Evolutionary conservation across 768 basidiomycete species (phyloP).

Genomic region (Amanita muscaria): DNA sequence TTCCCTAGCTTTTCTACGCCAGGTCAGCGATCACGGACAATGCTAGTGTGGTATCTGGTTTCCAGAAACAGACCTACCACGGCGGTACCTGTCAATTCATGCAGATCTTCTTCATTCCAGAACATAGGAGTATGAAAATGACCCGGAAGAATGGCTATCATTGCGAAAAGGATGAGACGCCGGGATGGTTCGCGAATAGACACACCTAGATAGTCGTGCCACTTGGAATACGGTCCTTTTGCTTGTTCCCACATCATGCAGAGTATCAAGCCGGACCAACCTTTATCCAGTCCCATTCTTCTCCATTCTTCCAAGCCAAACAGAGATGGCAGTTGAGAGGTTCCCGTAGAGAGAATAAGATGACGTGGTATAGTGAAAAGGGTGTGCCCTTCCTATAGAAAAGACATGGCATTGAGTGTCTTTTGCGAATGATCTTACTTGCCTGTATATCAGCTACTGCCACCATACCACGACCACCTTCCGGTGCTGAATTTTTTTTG

Average conservation of each 20-base stretch:
- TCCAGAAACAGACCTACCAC: constrained; percentile 59
- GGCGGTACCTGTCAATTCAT: constrained; percentile 73
- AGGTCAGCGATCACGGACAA: constrained; percentile 2
- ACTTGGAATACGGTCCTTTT: constrained; percentile 49
- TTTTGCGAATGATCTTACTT: constrained; percentile 12
- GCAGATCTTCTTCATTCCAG: constrained; percentile 69
- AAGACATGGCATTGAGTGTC: too few relatives aligned
- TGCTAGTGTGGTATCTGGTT: too few relatives aligned
- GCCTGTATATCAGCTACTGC: constrained; percentile 72
- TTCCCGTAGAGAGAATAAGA: constrained; percentile 71
- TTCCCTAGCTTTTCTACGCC: constrained; percentile 77
- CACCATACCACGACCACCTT: constrained; percentile 64
- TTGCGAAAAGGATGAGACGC: background rate
- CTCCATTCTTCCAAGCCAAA: constrained; percentile 65
- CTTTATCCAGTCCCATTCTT: constrained; percentile 43
- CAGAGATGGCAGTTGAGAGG: constrained; percentile 51
- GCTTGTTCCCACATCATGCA: constrained; percentile 95
- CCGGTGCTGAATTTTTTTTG: constrained; percentile 35
- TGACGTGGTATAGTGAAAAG: constrained; percentile 78
- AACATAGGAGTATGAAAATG: constrained; percentile 91
- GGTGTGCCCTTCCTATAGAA: constrained; percentile 54
- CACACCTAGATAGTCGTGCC: constrained; percentile 65
- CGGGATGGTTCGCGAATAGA: constrained; percentile 2
- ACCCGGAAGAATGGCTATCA: constrained; percentile 54
- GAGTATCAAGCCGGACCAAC: constrained; percentile 86